phyloP scores from a whole-genome alignment of 169 alveolate species.

The Plasmodium knowlesi region DNA sequence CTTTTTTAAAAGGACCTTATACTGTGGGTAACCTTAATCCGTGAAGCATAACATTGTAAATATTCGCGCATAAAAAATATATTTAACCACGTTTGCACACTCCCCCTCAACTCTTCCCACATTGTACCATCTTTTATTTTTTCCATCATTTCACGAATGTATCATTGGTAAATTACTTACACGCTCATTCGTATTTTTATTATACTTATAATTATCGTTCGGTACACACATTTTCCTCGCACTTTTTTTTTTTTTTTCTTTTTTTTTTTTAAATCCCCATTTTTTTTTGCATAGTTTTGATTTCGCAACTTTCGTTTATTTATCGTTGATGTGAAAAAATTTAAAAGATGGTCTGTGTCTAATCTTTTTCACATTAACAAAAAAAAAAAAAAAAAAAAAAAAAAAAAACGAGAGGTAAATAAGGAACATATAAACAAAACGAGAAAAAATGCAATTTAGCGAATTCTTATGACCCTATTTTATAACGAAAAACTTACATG shows the following conservation, averaged over 20 bases:
- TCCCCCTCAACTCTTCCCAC: neutral
- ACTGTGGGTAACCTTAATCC: neutral
- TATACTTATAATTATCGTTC: neutral
- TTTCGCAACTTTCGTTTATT: neutral
- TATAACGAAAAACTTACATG: neutral
- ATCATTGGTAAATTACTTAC: neutral
- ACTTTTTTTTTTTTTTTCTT: neutral
- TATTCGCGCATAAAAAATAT: neutral
- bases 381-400: neutral
- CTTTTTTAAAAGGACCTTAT: neutral
- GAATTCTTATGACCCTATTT: neutral
- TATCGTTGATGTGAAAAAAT: neutral
- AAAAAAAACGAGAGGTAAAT: neutral
- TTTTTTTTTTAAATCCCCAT: neutral
- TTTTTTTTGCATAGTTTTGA: neutral
- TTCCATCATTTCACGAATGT: neutral
- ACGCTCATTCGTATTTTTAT: neutral
- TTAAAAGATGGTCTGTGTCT: neutral
- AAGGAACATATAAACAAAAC: neutral
- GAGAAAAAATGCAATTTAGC: neutral
- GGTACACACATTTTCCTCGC: neutral
- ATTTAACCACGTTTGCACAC: neutral
- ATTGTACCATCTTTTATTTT: neutral
- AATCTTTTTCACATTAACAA: neutral
- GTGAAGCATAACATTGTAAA: neutral